Base-by-base conservation (phyloP, 2,329 filamentous ascomycete genomes). In the Aureobasidium leucospermi region DNA sequence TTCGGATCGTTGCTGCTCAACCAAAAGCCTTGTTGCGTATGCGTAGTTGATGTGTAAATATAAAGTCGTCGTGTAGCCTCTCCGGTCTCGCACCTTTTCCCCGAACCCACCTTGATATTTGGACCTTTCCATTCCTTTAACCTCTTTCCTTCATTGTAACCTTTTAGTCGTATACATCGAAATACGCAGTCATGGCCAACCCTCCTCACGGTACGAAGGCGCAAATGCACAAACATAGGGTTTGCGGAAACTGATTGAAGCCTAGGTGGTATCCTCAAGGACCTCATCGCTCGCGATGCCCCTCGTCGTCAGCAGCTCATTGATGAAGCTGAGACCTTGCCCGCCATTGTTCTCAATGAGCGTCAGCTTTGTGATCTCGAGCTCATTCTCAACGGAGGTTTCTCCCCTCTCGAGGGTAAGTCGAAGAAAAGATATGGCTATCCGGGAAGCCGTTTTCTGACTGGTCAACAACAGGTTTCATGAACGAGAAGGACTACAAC, bases 361-460 rank as follows among this genome's bases (percentile, higher is more conserved):
- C 87, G 94, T 70, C 94, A 99, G 78, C 86, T 99, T 52, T 99
- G 94, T 78, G 94, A 99, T 82, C 83, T 99, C 67, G 94, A 99
- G 78, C 79, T 99, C 76, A 91, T 99, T 71, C 86, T 99, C 75
- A 97, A 91, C 76, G 94, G 94, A 73, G 94, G 94, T 66, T 99
- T 99, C 81, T 96, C 92, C 65, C 94, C 94, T 61, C 85, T 99
- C 42, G 93, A 99, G 85, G 94, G 92, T 95, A 70, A 64, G 85
- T 81, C 65, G 62, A 62, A 69, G 75, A 51, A 73, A 65, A 61
- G 58, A 39, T 31, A 31, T 4, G 6, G 8, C n/a, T 23, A 13
- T 19, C 2, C 3, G 9, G 29, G 29, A 16, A 28, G 34, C 11
- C 36, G 11, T 9, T 29, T n/a, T 36, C 57, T 52, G 38, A 52